These are phyloP conservation scores for Solanum piurae DNA, from an alignment of 257 asterid species.

Conservation along the genomic window DNA sequence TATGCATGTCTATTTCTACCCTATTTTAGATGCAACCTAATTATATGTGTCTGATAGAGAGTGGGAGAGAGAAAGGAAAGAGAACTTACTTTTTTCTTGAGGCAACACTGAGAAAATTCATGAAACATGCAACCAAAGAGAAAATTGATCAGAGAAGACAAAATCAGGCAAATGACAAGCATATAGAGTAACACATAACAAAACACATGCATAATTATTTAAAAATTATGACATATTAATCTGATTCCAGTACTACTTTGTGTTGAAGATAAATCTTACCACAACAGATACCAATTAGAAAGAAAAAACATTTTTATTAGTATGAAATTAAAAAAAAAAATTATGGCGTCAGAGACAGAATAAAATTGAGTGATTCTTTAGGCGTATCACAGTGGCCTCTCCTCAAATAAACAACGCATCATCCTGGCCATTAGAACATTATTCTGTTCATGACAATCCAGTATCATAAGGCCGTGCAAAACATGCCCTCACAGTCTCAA, in stretches of 20 bases:
- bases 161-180: background rate
- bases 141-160: constrained; percentile 15
- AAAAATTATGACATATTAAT: background rate
- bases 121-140: constrained; percentile 39
- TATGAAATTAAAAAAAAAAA: background rate
- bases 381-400: background rate
- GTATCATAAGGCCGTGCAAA: background rate
- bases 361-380: background rate
- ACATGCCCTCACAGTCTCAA: background rate
- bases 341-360: background rate
- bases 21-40: background rate
- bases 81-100: constrained; percentile 72
- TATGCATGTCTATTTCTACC: background rate
- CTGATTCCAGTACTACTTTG: background rate
- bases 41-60: background rate
- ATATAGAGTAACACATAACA: background rate
- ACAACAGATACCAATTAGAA: background rate
- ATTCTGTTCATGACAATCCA: background rate
- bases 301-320: background rate
- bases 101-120: constrained; percentile 71
- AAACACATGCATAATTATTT: background rate
- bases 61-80: constrained; percentile 5
- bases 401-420: background rate
- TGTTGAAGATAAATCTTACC: background rate
- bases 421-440: background rate